Evolutionary conservation across 2,329 filamentous ascomycete species (phyloP), one percentile per base, ranked within the genome.

Genomic region (Microthyrium microscopicum): DNA sequence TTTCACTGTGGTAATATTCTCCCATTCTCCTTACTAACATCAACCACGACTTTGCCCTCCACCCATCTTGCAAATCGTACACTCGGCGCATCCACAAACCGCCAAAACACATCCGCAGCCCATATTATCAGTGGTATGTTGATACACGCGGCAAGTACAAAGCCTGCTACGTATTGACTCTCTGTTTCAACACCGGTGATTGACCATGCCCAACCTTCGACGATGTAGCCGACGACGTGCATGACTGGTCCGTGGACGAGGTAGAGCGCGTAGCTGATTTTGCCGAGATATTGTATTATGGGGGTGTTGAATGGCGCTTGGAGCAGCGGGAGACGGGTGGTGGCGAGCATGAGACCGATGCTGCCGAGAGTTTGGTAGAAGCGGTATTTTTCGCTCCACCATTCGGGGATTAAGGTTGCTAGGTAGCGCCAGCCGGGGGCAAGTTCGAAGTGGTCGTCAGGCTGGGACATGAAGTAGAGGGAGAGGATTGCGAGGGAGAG

Each of bases 221-320:
- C 35, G 19, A 26, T 24, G 22, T 40, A 43, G 3, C 41, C 41
- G 5, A 42, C 29, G 22, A 33, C 28, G 20, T 34, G 38, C n/a
- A 43, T 31, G 3, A 42, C 26, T 3, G 37, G 29, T 13, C 37
- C 33, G 29, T 64, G 60, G 17, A 62, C 57, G 30, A 63, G 53
- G 35, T 63, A 64, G 26, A 64, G 54, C 3, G 56, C 56, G 39
- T 58, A 64, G 3, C 56, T 61, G 37, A 62, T 58, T 29, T 56
- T 58, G 36, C 60, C 60, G 9, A 64, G 44, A 38, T 64, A 63
- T 36, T 58, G 57, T 12, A 57, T 55, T 4, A 60, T 25, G 1
- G 47, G 44, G 32, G 53, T 53, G 21, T 48, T 52, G 42, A 62
- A 58, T 16, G 61, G 43, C 31, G 47, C 49, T 33, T 61, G 57